Conservation (phyloP, 179 eudicot species). For the Heliamphora pulchella region DNA sequence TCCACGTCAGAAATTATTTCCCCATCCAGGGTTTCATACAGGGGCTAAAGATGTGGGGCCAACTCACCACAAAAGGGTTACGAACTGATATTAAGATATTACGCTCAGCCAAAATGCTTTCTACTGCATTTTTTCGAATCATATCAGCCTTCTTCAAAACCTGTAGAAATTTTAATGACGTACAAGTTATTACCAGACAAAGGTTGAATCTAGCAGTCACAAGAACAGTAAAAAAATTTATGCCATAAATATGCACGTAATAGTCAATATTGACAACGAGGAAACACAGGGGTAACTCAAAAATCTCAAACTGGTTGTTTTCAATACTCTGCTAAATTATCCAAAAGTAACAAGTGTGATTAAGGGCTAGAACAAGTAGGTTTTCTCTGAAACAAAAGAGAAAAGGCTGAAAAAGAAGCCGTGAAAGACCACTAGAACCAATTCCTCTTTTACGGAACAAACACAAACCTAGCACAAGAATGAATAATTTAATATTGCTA, state of each 20-base stretch:
- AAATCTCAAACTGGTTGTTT: not conserved
- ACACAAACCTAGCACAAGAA: not conserved
- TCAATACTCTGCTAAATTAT: not conserved
- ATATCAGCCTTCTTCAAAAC: constrained; percentile 95
- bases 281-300: not conserved
- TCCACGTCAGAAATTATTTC: constrained; percentile 23
- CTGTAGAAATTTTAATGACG: constrained; percentile 29
- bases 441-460: not conserved
- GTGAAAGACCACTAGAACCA: not conserved
- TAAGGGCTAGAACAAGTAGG: not conserved
- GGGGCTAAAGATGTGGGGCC: constrained; percentile 8
- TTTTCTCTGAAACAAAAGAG: not conserved
- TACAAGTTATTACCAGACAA: constrained; percentile 2
- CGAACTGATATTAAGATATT: constrained; percentile 85
- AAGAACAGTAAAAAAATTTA: not conserved
- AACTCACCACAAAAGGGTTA: constrained; percentile 96
- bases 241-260: not conserved
- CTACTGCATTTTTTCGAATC: constrained; percentile 97
- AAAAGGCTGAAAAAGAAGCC: not conserved
- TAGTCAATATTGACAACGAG: not conserved
- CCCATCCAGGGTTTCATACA: constrained; percentile 12
- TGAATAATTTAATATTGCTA: not conserved
- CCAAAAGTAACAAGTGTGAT: not conserved
- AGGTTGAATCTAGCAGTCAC: not conserved
- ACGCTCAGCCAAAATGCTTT: constrained; percentile 98